Evolutionary conservation across 345 rosid genomes (phyloP).

Genomic region (Balakata baccata): DNA sequence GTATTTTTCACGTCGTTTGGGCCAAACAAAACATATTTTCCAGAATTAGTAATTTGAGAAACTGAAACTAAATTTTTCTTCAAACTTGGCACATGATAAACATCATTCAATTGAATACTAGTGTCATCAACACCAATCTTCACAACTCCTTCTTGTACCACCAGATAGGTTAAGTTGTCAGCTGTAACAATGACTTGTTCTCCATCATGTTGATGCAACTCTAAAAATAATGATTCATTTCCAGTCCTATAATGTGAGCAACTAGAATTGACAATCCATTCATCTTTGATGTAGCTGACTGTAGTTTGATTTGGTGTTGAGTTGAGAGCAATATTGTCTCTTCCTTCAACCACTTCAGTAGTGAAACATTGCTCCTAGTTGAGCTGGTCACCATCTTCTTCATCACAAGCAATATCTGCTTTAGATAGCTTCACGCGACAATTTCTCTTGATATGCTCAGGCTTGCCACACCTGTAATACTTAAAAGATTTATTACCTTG

Average conservation of each 20-base stretch:
- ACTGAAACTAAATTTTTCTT: background rate
- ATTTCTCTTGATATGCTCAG: background rate
- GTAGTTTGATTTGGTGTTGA: background rate
- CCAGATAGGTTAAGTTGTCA: background rate
- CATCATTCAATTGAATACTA: constrained; percentile 8
- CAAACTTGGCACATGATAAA: background rate
- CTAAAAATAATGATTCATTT: background rate
- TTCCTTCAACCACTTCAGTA: background rate
- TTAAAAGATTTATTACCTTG: background rate
- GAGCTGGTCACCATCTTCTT: background rate
- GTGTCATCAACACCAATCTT: constrained; percentile 1
- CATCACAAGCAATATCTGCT: background rate
- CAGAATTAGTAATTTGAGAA: constrained; percentile 5
- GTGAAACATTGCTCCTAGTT: constrained; percentile 4
- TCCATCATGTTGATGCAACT: background rate
- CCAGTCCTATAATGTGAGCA: background rate
- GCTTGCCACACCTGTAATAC: background rate
- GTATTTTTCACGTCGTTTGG: constrained; percentile 17
- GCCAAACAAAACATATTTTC: constrained; percentile 18
- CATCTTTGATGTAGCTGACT: background rate
- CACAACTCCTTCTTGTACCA: constrained; percentile 4
- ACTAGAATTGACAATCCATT: background rate
- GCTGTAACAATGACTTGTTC: background rate
- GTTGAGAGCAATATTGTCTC: background rate
- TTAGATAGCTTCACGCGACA: background rate